Evolutionary conservation across 192 early-diverging fungal genomes (phyloP).

Genomic region (Podila epigama): DNA sequence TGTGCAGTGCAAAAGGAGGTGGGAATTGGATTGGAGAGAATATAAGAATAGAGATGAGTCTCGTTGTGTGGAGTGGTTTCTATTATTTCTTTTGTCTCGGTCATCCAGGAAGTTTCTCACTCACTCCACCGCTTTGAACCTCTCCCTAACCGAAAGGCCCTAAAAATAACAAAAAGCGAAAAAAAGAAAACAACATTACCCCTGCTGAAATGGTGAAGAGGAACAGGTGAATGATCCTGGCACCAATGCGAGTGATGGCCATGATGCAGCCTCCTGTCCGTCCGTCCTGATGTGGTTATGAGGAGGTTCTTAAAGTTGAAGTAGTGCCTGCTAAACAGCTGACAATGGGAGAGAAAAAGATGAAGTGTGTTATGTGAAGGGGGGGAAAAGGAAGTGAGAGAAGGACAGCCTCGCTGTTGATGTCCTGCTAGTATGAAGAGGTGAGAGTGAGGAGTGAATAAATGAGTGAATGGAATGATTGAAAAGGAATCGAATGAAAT

Average conservation of each 20-base stretch:
- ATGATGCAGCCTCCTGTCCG: not conserved
- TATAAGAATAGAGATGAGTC: not conserved
- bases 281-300: not conserved
- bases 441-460: not conserved
- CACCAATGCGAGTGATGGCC: slow-evolving; percentile 11
- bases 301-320: too few relatives aligned
- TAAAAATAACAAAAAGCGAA: too few relatives aligned
- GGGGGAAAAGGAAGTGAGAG: too few relatives aligned
- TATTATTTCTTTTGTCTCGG: not conserved
- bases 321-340: too few relatives aligned
- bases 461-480: not conserved
- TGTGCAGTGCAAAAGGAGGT: not conserved
- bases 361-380: too few relatives aligned
- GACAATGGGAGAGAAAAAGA: not conserved
- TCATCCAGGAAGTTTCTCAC: too few relatives aligned
- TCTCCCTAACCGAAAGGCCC: too few relatives aligned
- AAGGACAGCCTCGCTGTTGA: too few relatives aligned
- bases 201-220: slow-evolving; percentile 30
- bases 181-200: too few relatives aligned
- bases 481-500: not conserved
- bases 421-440: not conserved
- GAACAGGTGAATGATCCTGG: slow-evolving; percentile 17
- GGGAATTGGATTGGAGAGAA: not conserved
- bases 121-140: too few relatives aligned
- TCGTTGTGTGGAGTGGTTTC: not conserved